Evolutionary conservation across 202 grass and related monocot species (phyloP).

Genomic region (Cymbopogon flexuosus): DNA sequence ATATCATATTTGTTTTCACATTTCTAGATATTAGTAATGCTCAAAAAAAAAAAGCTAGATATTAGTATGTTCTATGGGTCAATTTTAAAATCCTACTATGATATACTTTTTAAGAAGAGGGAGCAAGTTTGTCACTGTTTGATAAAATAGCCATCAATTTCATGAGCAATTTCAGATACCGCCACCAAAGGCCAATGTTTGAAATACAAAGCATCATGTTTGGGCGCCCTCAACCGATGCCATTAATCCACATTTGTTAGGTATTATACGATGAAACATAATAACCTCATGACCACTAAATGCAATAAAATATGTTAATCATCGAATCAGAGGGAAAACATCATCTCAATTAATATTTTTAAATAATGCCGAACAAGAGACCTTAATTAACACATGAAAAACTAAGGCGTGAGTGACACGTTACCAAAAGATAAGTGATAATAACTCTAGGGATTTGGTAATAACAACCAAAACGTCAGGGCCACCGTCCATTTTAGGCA

Average conservation of each 20-base stretch:
- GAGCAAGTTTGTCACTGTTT: not conserved
- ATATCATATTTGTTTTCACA: too few relatives aligned
- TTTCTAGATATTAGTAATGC: too few relatives aligned
- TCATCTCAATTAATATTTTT: too few relatives aligned
- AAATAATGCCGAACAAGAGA: too few relatives aligned
- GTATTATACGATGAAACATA: not conserved
- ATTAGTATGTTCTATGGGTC: not conserved
- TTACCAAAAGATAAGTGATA: not conserved
- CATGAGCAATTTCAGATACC: not conserved
- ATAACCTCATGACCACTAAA: not conserved
- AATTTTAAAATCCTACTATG: not conserved
- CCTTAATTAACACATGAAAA: not conserved
- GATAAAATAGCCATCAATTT: not conserved
- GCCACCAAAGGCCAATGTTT: not conserved
- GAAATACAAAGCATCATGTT: not conserved
- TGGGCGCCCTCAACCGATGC: not conserved
- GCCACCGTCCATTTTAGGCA: not conserved
- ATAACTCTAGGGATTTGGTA: not conserved
- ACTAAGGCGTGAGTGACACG: not conserved
- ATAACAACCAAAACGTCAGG: not conserved
- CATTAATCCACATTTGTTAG: not conserved
- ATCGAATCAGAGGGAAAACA: not conserved
- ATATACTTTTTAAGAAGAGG: not conserved
- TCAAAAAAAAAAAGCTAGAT: too few relatives aligned
- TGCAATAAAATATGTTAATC: too few relatives aligned